Percentiles rank a stretch among this genome's conserved stretches.
Conservation (phyloP, 148 eudicot genomes). For the Hydrangea macrophylla region DNA sequence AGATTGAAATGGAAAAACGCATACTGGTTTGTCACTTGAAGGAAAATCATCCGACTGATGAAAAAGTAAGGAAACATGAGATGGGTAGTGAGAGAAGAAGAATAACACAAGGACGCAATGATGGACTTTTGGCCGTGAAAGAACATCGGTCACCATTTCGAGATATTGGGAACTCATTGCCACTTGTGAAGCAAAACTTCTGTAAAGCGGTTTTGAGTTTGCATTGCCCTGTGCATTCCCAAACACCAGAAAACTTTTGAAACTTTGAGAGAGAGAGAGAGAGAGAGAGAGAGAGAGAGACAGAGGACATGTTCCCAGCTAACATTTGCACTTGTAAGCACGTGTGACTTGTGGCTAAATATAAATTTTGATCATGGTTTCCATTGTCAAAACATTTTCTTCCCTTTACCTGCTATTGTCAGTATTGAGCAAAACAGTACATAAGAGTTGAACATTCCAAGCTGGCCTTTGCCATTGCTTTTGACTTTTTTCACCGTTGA, state of each 20-base stretch:
- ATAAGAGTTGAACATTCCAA: too few relatives aligned
- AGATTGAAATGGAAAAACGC: constrained; percentile 66
- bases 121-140: constrained; percentile 18
- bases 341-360: neutral
- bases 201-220: constrained; percentile 43
- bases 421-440: too few relatives aligned
- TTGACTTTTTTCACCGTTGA: too few relatives aligned
- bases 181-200: constrained; percentile 48
- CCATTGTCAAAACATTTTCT: too few relatives aligned
- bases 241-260: neutral
- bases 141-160: constrained; percentile 62
- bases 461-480: too few relatives aligned
- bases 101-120: constrained; percentile 20
- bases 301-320: neutral
- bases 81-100: constrained; percentile 24
- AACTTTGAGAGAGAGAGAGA: neutral
- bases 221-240: constrained; percentile 34
- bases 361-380: too few relatives aligned
- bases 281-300: neutral
- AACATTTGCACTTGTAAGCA: neutral
- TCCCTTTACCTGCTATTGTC: too few relatives aligned
- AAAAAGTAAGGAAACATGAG: constrained; percentile 21
- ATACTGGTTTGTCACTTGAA: constrained; percentile 39
- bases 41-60: constrained; percentile 31
- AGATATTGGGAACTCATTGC: constrained; percentile 63